Conservation (phyloP, 805 yeast species). For the Schwanniomyces occidentalis region DNA sequence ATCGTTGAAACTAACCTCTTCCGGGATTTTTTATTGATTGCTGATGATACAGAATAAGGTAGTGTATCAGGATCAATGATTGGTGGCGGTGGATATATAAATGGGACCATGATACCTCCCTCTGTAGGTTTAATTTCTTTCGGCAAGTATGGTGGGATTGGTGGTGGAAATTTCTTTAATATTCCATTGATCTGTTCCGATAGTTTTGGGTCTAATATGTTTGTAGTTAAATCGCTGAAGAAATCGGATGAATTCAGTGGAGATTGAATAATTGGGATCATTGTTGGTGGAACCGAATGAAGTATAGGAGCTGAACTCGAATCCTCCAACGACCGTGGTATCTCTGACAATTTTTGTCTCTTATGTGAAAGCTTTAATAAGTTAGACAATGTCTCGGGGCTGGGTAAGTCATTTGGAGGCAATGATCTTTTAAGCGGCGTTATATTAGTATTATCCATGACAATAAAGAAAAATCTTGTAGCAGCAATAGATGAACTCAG, state of each 20-base stretch:
- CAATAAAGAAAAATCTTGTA: constrained; percentile 2
- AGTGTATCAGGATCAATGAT: constrained; percentile 18
- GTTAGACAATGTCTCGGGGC: constrained; percentile 13
- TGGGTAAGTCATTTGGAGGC: constrained; percentile 11
- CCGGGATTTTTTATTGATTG: background rate
- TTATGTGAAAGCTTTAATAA: constrained; percentile 10
- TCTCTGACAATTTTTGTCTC: constrained; percentile 8
- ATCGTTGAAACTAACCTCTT: background rate
- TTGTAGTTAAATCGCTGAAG: constrained; percentile 31
- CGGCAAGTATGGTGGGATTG: constrained; percentile 32
- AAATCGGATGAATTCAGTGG: constrained; percentile 33
- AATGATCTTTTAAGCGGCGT: constrained; percentile 5
- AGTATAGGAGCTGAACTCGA: constrained; percentile 18
- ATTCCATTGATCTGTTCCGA: constrained; percentile 23
- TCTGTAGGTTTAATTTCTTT: constrained; percentile 6
- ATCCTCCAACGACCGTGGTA: constrained; percentile 8
- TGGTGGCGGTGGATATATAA: constrained; percentile 46
- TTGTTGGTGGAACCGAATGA: constrained; percentile 38
- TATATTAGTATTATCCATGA: constrained; percentile 3
- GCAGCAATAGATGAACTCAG: constrained; percentile 6
- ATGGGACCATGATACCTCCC: constrained; percentile 44
- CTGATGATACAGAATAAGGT: constrained; percentile 25
- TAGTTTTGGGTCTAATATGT: constrained; percentile 12
- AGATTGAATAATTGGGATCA: constrained; percentile 35
- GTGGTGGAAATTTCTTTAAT: constrained; percentile 37